Percentiles rank a stretch among this genome's conserved stretches.
Conservation (phyloP, 2,329 filamentous ascomycete species). For the Hirsutella minnesotensis region DNA sequence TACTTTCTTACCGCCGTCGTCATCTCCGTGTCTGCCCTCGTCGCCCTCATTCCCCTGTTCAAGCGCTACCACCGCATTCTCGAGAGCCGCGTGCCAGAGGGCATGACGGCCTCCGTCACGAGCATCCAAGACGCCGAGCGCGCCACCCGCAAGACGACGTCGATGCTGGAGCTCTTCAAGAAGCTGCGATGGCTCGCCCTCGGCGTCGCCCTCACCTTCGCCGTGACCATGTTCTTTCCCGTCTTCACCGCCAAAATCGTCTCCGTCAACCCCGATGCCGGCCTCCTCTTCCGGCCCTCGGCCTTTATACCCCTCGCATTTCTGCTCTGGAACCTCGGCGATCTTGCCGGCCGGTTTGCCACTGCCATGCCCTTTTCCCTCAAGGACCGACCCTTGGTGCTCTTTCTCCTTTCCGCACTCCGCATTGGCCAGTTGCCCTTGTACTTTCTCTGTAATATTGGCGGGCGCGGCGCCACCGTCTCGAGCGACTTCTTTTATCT, state of each 20-base stretch:
- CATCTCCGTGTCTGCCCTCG: constrained; percentile 58
- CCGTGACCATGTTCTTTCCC: constrained; percentile 86
- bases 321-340: constrained; percentile 87
- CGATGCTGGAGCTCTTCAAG: constrained; percentile 53
- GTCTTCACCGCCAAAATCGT: constrained; percentile 67
- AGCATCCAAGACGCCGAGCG: constrained; percentile 42
- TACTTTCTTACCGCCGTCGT: constrained; percentile 84
- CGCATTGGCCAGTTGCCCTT: constrained; percentile 67
- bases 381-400: constrained; percentile 47
- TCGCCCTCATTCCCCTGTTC: constrained; percentile 65
- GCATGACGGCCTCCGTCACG: constrained; percentile 36
- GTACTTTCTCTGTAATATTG: constrained; percentile 83
- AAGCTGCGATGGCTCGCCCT: constrained; percentile 70
- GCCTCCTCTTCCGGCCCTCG: constrained; percentile 54
- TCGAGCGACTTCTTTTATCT: constrained; percentile 82
- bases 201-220: constrained; percentile 73
- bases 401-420: constrained; percentile 56
- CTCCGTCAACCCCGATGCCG: constrained; percentile 28
- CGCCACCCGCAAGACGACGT: constrained; percentile 35
- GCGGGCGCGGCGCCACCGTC: constrained; percentile 61
- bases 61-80: constrained; percentile 44
- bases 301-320: constrained; percentile 86
- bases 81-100: constrained; percentile 33
- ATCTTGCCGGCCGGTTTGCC: constrained; percentile 63
- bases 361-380: constrained; percentile 48